Conservation (phyloP, 352 stramenopile species). For the Pythium pyrilobum region DNA sequence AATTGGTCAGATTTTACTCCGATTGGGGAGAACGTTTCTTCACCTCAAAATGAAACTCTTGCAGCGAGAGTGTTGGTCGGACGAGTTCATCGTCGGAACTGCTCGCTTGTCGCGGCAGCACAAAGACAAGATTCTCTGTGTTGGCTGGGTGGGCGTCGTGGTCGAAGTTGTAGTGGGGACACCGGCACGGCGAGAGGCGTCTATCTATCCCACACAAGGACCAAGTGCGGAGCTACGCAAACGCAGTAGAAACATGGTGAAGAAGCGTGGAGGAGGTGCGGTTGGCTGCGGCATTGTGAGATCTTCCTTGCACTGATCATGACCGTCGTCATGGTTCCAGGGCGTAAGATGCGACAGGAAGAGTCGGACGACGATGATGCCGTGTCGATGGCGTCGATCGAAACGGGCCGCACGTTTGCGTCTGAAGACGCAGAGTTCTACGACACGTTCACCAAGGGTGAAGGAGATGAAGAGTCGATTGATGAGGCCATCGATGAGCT, state of each 20-base stretch:
- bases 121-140: constrained; percentile 18
- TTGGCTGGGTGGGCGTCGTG: no score
- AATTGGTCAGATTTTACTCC: constrained; percentile 1
- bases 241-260: constrained; percentile 36
- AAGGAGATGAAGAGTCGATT: constrained; percentile 58
- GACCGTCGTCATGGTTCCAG: constrained; percentile 13
- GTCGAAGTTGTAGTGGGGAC: constrained; percentile 10
- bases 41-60: not conserved
- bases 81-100: no score
- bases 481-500: constrained; percentile 75
- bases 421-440: constrained; percentile 70
- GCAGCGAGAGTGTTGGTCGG: not conserved
- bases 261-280: constrained; percentile 55
- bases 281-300: not conserved
- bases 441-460: constrained; percentile 51
- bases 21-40: no score
- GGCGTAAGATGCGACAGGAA: constrained; percentile 57
- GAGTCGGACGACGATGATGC: constrained; percentile 67
- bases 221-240: no score
- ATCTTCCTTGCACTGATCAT: not conserved
- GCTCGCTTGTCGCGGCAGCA: no score
- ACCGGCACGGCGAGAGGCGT: no score
- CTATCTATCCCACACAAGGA: no score
- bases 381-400: constrained; percentile 59
- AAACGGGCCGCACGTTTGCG: constrained; percentile 53